Conservation (phyloP, 768 basidiomycete genomes). For the Termitomyces sp. region DNA sequence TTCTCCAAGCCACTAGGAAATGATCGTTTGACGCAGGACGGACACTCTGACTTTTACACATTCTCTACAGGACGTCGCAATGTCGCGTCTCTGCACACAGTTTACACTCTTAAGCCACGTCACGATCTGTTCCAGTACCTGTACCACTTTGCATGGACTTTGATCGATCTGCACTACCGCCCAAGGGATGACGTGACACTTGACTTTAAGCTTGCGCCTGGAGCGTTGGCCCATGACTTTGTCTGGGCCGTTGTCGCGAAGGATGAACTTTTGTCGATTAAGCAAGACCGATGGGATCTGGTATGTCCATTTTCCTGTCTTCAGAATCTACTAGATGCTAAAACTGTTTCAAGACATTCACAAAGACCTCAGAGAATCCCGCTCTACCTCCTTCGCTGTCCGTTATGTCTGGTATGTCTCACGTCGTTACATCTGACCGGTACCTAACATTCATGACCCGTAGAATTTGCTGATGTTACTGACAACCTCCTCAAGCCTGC, state of each 20-base stretch:
- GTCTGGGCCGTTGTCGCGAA: constrained; percentile 86
- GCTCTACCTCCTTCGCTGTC: constrained; percentile 58
- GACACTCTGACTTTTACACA: constrained; percentile 75
- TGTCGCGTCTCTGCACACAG: constrained; percentile 73
- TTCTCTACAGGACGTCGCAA: constrained; percentile 87
- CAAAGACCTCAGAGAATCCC: constrained; percentile 67
- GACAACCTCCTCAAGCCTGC: constrained; percentile 68
- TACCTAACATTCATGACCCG: constrained; percentile 4
- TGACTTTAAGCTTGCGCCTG: constrained; percentile 69
- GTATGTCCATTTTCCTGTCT: constrained; percentile 41
- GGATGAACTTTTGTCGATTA: constrained; percentile 67
- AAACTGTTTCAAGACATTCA: constrained; percentile 59
- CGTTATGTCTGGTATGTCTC: constrained; percentile 66
- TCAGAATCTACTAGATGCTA: neutral
- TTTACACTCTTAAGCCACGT: constrained; percentile 74
- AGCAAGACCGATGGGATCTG: constrained; percentile 80
- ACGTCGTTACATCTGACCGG: neutral
- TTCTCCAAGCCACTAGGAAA: constrained; percentile 65
- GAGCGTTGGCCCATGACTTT: constrained; percentile 52
- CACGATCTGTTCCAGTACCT: constrained; percentile 75
- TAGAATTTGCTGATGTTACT: constrained; percentile 84
- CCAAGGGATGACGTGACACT: constrained; percentile 70
- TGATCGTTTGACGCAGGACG: constrained; percentile 58
- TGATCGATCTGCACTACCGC: constrained; percentile 75
- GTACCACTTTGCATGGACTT: constrained; percentile 56